Conservation (phyloP, 2,329 filamentous ascomycete genomes). For the Exophiala dermatitidis region DNA sequence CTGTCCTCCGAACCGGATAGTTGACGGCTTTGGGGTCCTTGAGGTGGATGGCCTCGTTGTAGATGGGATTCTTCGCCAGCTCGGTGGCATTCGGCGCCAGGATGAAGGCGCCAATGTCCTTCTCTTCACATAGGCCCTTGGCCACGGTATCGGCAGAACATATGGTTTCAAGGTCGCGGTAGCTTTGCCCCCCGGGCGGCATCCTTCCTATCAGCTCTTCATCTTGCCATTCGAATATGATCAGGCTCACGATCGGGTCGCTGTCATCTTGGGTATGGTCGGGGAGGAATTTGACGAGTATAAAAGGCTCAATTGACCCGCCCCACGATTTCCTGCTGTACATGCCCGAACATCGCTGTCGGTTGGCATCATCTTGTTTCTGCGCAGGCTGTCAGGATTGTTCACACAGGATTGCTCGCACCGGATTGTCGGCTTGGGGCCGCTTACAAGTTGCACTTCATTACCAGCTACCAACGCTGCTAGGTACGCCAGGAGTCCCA, state of each 20-base stretch:
- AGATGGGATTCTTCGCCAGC: conserved; percentile 62
- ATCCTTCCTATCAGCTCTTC: conserved; percentile 67
- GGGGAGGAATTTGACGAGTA: conserved; percentile 64
- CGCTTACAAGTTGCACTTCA: conserved; percentile 41
- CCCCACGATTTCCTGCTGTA: conserved; percentile 87
- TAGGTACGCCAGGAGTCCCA: conserved; percentile 23
- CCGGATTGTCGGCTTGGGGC: not conserved
- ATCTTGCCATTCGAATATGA: conserved; percentile 94
- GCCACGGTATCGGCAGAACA: conserved; percentile 68
- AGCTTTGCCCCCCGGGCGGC: conserved; percentile 47
- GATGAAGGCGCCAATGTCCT: conserved; percentile 79
- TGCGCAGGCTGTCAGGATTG: conserved; percentile 33
- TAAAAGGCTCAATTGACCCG: conserved; percentile 80
- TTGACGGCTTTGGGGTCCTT: conserved; percentile 65
- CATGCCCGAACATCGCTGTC: conserved; percentile 86
- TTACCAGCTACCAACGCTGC: conserved; percentile 35
- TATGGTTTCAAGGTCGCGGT: conserved; percentile 61
- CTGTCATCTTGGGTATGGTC: conserved; percentile 53
- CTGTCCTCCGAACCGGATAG: conserved; percentile 80
- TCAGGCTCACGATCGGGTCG: conserved; percentile 71
- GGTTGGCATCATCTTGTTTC: conserved; percentile 69
- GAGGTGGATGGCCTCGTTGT: conserved; percentile 74
- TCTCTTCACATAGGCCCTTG: conserved; percentile 63
- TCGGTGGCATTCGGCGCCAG: conserved; percentile 67
- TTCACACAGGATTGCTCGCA: not conserved